A percentile compares a stretch with the other conserved stretches of the same genome.
phyloP scores from a whole-genome alignment of 2,329 filamentous ascomycete species.

The Ascochyta viciae-villosae region DNA sequence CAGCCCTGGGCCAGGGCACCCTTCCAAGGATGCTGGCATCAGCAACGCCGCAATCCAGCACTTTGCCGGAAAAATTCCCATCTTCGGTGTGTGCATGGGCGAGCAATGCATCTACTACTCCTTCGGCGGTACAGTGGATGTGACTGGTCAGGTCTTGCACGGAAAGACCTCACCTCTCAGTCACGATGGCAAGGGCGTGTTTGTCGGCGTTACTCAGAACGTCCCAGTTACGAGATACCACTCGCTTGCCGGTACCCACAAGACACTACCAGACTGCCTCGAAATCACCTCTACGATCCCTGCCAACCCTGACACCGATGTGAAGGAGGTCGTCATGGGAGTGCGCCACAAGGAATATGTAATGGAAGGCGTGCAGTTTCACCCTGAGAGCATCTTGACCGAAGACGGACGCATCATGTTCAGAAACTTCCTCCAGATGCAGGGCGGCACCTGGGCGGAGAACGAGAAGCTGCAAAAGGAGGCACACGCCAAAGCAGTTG shows the following conservation, averaged over 20 bases:
- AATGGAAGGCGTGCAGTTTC: conserved; percentile 97
- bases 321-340: conserved; percentile 92
- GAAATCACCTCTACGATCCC: conserved; percentile 89
- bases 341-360: conserved; percentile 90
- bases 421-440: conserved; percentile 87
- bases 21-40: conserved; percentile 87
- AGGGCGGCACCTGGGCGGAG: conserved; percentile 89
- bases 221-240: conserved; percentile 95
- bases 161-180: conserved; percentile 92
- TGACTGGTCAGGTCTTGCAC: conserved; percentile 94
- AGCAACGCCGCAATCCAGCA: conserved; percentile 90
- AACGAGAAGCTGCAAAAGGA: conserved; percentile 65
- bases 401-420: conserved; percentile 89
- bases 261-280: conserved; percentile 82
- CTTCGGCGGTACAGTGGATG: conserved; percentile 89
- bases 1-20: conserved; percentile 94
- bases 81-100: conserved; percentile 99
- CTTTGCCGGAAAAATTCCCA: conserved; percentile 92
- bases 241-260: conserved; percentile 89
- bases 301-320: conserved; percentile 73
- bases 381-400: conserved; percentile 95
- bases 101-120: conserved; percentile 96
- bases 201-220: conserved; percentile 77
- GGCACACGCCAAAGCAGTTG: conserved; percentile 43
- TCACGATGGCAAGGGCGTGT: conserved; percentile 93